phyloP scores from a whole-genome alignment of 2,329 filamentous ascomycete genomes.

The Exophiala aquamarina region DNA sequence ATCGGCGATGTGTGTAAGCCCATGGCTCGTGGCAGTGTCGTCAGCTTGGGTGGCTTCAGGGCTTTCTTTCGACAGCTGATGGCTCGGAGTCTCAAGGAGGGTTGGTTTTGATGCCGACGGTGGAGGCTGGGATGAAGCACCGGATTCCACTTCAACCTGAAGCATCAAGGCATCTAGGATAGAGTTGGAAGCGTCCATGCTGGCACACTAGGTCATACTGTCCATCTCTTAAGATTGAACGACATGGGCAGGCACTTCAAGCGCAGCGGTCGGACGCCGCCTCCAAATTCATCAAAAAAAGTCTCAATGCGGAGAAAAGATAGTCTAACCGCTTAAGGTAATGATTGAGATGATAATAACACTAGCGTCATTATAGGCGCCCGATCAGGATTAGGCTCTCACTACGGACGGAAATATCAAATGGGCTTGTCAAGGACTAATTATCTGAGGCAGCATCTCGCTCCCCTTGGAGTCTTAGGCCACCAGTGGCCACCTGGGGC shows the following conservation, averaged over 20 bases:
- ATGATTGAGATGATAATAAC: too few species aligned
- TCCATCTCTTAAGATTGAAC: not conserved
- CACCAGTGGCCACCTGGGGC: too few species aligned
- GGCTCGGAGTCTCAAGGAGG: not conserved
- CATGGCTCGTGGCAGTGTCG: too few species aligned
- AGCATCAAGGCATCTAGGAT: conserved; percentile 27
- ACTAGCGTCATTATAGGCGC: too few species aligned
- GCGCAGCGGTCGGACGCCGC: not conserved
- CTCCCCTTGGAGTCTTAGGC: too few species aligned
- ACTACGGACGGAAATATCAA: too few species aligned
- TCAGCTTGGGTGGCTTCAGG: too few species aligned
- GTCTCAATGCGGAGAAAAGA: conserved; percentile 2
- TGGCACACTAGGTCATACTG: not conserved
- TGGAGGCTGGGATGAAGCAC: not conserved
- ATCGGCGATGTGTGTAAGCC: too few species aligned
- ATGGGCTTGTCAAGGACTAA: too few species aligned
- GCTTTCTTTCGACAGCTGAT: too few species aligned
- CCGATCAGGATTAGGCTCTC: too few species aligned
- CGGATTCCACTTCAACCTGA: conserved; percentile 25
- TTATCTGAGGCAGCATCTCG: too few species aligned
- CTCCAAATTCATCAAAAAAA: conserved; percentile 1
- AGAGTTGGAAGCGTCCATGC: conserved; percentile 11
- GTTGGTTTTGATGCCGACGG: not conserved
- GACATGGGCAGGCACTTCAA: not conserved
- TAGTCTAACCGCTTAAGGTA: not conserved